Percentiles rank a stretch among this genome's conserved stretches.
phyloP scores from a whole-genome alignment of 257 asterid species.

The Ajuga chamaepitys region DNA sequence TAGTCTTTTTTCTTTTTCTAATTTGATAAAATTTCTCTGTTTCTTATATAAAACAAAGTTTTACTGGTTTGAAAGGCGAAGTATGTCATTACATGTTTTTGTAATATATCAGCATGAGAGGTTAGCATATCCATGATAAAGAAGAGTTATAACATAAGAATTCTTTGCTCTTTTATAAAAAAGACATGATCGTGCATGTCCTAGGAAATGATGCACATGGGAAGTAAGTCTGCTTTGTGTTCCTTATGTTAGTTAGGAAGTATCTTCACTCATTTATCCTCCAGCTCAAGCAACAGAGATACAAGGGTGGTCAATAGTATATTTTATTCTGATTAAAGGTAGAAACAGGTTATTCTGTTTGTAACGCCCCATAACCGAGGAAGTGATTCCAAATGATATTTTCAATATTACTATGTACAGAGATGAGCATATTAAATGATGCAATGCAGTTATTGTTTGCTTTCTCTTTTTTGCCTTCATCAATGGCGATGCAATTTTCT shows the following conservation, averaged over 20 bases:
- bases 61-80: neutral
- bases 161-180: neutral
- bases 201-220: slow-evolving; percentile 4
- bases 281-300: neutral
- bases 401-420: neutral
- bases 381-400: neutral
- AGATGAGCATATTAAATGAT: neutral
- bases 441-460: neutral
- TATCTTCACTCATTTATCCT: neutral
- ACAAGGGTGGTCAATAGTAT: neutral
- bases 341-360: neutral
- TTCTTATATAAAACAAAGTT: too few species aligned
- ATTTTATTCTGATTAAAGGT: neutral
- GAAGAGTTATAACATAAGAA: neutral
- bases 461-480: neutral
- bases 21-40: too few species aligned
- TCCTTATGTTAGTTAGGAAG: neutral
- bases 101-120: neutral
- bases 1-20: too few species aligned
- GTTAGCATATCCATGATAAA: neutral
- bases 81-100: neutral
- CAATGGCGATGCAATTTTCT: slow-evolving; percentile 1
- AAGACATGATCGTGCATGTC: neutral
- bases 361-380: neutral
- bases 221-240: neutral